Evolutionary conservation across 176 grass and related monocot species (phyloP).

Genomic region (Calamus simplicifolius): DNA sequence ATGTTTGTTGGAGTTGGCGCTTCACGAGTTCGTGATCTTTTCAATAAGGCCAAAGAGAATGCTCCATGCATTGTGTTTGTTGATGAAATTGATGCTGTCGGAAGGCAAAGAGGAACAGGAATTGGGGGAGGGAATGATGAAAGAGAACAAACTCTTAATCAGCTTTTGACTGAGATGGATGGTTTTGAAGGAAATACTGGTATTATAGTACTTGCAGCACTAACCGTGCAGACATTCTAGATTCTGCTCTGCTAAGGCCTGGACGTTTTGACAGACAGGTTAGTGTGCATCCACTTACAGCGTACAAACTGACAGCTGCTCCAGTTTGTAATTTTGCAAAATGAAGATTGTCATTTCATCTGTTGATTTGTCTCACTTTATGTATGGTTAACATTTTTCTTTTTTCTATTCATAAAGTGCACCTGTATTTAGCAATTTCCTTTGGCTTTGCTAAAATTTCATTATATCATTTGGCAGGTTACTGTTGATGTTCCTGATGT

Average conservation of each 20-base stretch:
- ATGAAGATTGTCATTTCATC: too few relatives aligned
- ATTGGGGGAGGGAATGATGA: constrained; percentile 95
- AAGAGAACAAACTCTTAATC: constrained; percentile 87
- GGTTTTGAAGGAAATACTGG: constrained; percentile 95
- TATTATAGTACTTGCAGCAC: constrained; percentile 97
- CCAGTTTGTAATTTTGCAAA: too few relatives aligned
- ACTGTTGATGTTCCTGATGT: constrained; percentile 96
- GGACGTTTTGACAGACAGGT: constrained; percentile 99
- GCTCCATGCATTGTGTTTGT: constrained; percentile 97
- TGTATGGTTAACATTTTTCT: too few relatives aligned
- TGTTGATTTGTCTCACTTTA: too few relatives aligned
- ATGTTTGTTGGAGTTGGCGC: constrained; percentile 99
- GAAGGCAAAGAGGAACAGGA: constrained; percentile 82
- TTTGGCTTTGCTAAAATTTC: too few relatives aligned
- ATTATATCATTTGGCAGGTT: constrained; percentile 35
- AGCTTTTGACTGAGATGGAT: constrained; percentile 92
- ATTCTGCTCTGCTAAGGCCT: constrained; percentile 92
- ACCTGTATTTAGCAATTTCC: too few relatives aligned
- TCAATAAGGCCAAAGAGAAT: constrained; percentile 99
- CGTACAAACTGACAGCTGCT: too few relatives aligned
- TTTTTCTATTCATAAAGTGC: too few relatives aligned
- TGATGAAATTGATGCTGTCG: constrained; percentile 91
- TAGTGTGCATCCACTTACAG: constrained; percentile 4
- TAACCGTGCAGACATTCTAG: constrained; percentile 92
- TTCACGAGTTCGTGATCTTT: constrained; percentile 89